These are phyloP conservation scores for Penicillium salamii DNA, from an alignment of 495 filamentous ascomycete genomes.

Conservation along the genomic window DNA sequence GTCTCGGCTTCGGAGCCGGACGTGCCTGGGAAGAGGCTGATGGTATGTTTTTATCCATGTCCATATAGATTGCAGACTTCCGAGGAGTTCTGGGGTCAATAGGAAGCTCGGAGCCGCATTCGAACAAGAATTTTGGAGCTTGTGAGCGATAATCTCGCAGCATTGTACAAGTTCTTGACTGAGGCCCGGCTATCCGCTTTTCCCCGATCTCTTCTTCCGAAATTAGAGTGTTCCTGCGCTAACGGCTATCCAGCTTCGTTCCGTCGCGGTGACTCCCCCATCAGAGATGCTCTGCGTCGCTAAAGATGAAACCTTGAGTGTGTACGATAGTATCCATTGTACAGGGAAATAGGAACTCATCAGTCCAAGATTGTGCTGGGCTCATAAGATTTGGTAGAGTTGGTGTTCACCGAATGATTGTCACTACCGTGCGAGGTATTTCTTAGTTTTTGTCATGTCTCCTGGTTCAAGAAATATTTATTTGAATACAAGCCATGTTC, in stretches of 20 bases:
- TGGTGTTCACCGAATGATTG: constrained; percentile 7
- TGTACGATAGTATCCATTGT: constrained; percentile 51
- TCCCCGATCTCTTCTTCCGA: background rate
- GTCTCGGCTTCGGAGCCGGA: constrained; percentile 90
- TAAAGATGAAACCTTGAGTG: constrained; percentile 28
- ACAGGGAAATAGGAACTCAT: constrained; percentile 27
- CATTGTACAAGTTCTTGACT: background rate
- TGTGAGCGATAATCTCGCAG: background rate
- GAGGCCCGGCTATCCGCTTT: constrained; percentile 6
- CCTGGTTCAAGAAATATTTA: background rate
- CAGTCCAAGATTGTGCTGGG: constrained; percentile 6
- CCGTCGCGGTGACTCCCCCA: constrained; percentile 45
- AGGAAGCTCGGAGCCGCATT: background rate
- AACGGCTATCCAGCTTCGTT: constrained; percentile 39
- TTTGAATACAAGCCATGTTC: constrained; percentile 2
- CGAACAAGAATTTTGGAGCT: background rate
- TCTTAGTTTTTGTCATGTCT: background rate
- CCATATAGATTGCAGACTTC: background rate
- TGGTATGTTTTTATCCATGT: constrained; percentile 37
- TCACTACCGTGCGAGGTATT: constrained; percentile 2
- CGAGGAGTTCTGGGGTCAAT: background rate
- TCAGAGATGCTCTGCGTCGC: constrained; percentile 44
- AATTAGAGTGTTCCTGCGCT: constrained; percentile 8
- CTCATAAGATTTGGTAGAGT: constrained; percentile 14
- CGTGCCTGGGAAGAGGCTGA: constrained; percentile 88